Percentiles rank a stretch among this genome's conserved stretches.
These are phyloP conservation scores for Piper betle DNA, from an alignment of 164 flowering plant species.

Conservation along the genomic window DNA sequence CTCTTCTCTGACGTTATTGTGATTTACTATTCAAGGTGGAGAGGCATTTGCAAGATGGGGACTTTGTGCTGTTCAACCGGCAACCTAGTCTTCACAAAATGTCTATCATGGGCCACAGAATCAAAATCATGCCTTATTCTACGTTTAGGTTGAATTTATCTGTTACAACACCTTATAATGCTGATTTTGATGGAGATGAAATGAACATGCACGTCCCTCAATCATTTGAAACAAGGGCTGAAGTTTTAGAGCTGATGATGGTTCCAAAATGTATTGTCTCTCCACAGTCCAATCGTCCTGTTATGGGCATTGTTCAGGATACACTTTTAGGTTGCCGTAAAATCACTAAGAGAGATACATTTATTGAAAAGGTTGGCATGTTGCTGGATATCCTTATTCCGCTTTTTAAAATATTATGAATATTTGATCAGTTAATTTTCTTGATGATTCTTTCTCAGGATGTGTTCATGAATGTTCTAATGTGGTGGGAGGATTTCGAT, in stretches of 20 bases:
- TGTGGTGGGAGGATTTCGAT: too few relatives aligned
- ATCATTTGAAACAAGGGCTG: conserved; percentile 99
- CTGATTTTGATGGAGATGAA: conserved; percentile 99
- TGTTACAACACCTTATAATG: conserved; percentile 97
- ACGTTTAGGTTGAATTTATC: too few relatives aligned
- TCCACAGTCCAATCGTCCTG: conserved; percentile 92
- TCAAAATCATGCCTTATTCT: conserved; percentile 94
- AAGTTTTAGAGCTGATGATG: conserved; percentile 97
- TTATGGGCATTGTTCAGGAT: conserved; percentile 99
- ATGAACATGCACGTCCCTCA: conserved; percentile 99
- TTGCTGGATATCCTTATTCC: too few relatives aligned
- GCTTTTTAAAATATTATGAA: too few relatives aligned
- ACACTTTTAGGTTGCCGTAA: conserved; percentile 95
- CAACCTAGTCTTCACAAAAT: conserved; percentile 99
- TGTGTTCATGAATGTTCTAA: too few relatives aligned
- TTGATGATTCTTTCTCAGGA: too few relatives aligned
- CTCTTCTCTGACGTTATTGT: neutral
- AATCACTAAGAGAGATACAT: conserved; percentile 92
- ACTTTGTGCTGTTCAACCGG: conserved; percentile 88
- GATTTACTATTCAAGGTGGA: conserved; percentile 65
- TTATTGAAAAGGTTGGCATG: conserved; percentile 84
- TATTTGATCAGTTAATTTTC: too few relatives aligned
- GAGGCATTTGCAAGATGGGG: conserved; percentile 93
- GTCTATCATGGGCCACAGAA: conserved; percentile 98
- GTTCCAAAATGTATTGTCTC: conserved; percentile 99